Evolutionary conservation across 2,329 filamentous ascomycete genomes (phyloP), one percentile per base, ranked within the genome.

Genomic region (Apiospora sp.): DNA sequence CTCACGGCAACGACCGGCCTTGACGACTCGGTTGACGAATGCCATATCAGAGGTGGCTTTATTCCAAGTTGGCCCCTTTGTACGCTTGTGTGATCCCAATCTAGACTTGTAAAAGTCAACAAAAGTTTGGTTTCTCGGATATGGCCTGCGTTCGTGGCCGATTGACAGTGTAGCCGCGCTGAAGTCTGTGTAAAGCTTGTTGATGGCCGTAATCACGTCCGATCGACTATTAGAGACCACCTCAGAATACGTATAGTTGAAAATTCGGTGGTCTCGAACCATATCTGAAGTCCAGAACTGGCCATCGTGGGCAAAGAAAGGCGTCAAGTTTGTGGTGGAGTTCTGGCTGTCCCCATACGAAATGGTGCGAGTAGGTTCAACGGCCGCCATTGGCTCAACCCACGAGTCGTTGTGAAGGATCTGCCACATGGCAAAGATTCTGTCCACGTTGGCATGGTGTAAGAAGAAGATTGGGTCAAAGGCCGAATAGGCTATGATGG

Each of bases 391-490:
- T 0, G 91, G 87, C 30, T 86, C 83, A 6, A 94, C 88, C 83
- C 91, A 96, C 41, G 88, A 88, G 27, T 90, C 84, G 0, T 92
- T 92, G 75, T 96, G 88, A 19, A 96, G 81, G 0, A 87, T 85
- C 83, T 96, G 93, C 93, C 93, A 96, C 74, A 97, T 88, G 44
- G 93, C 90, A 74, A 94, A 90, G 41, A 93, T 82, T 3, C 94
- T 89, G 78, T 97, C 94, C 10, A 94, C 88, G 81, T 93, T 95
- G 74, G 86, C 84, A 77, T 96, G 94, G 77, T 96, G 93, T 12
- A 96, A 83, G 82, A 92, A 93, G 82, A 96, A 95, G 16, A 94
- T 84, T 0, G 94, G 94, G 78, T 97, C 94, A 79, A 94, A 97
- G 0, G 92, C 89, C 1, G 93, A 93, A 76, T 92, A 92, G 24